Base-by-base conservation (phyloP, 805 yeast genomes). In the Candida stauntonica region DNA sequence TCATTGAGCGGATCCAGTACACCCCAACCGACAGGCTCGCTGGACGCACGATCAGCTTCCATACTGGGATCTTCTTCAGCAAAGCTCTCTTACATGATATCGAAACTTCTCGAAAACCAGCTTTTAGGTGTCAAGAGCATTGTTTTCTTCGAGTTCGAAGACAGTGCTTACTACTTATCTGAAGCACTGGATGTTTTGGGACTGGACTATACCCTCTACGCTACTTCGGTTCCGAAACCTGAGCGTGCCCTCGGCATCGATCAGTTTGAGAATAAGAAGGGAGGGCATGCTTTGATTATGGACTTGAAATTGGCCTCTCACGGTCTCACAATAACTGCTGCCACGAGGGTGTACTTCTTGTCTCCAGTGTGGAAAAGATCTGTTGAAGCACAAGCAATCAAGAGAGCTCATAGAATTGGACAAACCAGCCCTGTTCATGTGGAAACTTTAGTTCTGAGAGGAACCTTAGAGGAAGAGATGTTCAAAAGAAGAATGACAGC, bases 401-500 rank as follows among this genome's bases (percentile, higher is more conserved):
- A 82, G 47, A 72, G 89, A 62, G 82, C 87, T 0, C 89, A 81
- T 58, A 70, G 88, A 58, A 81, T 81, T 54, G 88, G 89, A 0
- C 88, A 81, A 47, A 63, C 66, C 0, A 61, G 67, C n/a, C 75
- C 75, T 16, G 87, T 81, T 0, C 61, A 57, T 53, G 88, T 81
- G n/a, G 87, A 81, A 51, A 81, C 87, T 0, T 58, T 81, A 40
- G 73, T 81, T 3, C 54, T 81, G 48, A 62, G 69, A 36, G 79
- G 73, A 5, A 81, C 87, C 0, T 63, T 81, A 33, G 88, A 81
- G 47, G 83, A 81, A 55, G 82, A 78, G 47, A 78, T 81, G 67
- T 79, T 77, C 55, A 69, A 61, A 29, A 56, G 59, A 38, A 48
- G 76, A n/a, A 29, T 35, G 13, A 36, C 15, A 16, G 40, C 35